A percentile compares a stretch with the other conserved stretches of the same genome.
Conservation (phyloP, 176 grass and related monocot species). For the Raddia guianensis region DNA sequence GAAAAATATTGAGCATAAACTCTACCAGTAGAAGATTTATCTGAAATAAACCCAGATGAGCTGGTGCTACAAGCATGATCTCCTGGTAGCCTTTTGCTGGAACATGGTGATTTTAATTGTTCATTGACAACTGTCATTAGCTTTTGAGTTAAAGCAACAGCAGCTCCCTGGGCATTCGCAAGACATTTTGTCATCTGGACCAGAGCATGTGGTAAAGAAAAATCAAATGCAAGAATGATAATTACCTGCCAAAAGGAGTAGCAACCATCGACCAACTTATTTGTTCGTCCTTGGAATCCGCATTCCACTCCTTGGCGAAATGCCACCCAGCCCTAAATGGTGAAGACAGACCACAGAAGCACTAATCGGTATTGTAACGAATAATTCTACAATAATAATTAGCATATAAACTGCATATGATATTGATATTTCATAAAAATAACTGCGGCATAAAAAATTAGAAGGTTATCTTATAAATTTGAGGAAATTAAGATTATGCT, state of each 20-base stretch:
- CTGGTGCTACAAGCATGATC: conserved; percentile 22
- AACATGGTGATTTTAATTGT: conserved; percentile 49
- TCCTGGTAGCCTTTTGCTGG: conserved; percentile 33
- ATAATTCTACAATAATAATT: neutral
- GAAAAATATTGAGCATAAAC: conserved; percentile 22
- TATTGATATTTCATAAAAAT: conserved; percentile 17
- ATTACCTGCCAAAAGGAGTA: conserved; percentile 99
- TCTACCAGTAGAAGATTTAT: conserved; percentile 29
- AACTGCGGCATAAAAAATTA: neutral
- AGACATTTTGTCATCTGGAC: conserved; percentile 23
- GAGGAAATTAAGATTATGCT: too few relatives aligned
- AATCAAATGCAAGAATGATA: conserved; percentile 29
- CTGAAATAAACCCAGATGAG: conserved; percentile 37
- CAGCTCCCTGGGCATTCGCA: conserved; percentile 61
- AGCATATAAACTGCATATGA: neutral
- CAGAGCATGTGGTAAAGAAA: conserved; percentile 18
- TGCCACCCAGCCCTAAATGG: conserved; percentile 71
- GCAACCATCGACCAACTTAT: conserved; percentile 99
- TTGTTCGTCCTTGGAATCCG: conserved; percentile 91
- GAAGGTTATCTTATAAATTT: neutral
- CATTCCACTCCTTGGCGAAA: conserved; percentile 93
- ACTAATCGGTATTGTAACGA: conserved; percentile 3
- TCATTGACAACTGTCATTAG: conserved; percentile 54
- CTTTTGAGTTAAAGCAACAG: conserved; percentile 80
- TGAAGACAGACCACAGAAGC: conserved; percentile 4